Percentiles rank a stretch among this genome's conserved stretches.
Evolutionary conservation across 345 rosid genomes (phyloP).

Genomic region (Draba incana): DNA sequence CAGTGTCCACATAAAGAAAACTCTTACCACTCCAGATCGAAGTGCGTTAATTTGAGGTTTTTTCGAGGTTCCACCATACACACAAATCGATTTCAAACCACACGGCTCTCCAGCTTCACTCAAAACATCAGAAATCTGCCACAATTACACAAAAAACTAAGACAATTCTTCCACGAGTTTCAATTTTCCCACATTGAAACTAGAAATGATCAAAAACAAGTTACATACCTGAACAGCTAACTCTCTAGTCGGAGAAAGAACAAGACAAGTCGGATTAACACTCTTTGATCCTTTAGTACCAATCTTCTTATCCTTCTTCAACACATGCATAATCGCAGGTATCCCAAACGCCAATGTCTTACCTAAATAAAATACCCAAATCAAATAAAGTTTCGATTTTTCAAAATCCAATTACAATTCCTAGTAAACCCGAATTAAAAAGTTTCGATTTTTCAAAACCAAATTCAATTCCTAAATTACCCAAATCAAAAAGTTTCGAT

Average conservation of each 20-base stretch:
- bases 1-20: not conserved
- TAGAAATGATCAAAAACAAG: not conserved
- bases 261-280: slow-evolving; percentile 78
- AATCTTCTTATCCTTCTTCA: slow-evolving; percentile 60
- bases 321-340: slow-evolving; percentile 84
- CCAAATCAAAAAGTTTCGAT: slow-evolving; percentile 19
- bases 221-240: slow-evolving; percentile 81
- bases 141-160: slow-evolving; percentile 16
- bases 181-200: not conserved
- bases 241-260: slow-evolving; percentile 96
- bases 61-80: slow-evolving; percentile 91
- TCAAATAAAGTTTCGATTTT: no score
- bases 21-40: slow-evolving; percentile 78
- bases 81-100: slow-evolving; percentile 70
- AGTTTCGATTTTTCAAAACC: slow-evolving; percentile 4
- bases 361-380: slow-evolving; percentile 44
- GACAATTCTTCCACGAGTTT: not conserved
- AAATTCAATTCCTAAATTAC: no score
- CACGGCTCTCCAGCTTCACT: slow-evolving; percentile 80
- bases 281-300: slow-evolving; percentile 53
- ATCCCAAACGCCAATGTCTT: slow-evolving; percentile 93
- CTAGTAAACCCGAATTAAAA: slow-evolving; percentile 16
- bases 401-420: no score
- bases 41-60: slow-evolving; percentile 76
- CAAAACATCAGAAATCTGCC: slow-evolving; percentile 80